phyloP scores from a whole-genome alignment of 2,329 filamentous ascomycete species.

The Dactylellina sp. region DNA sequence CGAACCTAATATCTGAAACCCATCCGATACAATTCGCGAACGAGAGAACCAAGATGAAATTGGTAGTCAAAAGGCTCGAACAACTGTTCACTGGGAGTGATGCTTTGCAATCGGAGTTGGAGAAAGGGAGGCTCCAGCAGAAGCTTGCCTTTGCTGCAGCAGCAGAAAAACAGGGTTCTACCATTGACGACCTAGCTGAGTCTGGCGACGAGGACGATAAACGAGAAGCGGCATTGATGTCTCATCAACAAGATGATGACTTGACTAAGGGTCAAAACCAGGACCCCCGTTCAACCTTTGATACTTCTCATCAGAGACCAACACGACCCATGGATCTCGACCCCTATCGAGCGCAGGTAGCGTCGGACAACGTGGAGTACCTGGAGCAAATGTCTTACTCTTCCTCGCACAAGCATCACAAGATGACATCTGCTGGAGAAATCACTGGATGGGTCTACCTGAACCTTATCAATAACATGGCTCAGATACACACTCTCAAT shows the following conservation, averaged over 20 bases:
- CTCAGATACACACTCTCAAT: conserved; percentile 85
- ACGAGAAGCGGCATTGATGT: conserved; percentile 65
- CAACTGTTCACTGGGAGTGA: conserved; percentile 81
- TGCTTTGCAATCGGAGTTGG: conserved; percentile 64
- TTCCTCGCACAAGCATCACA: conserved; percentile 70
- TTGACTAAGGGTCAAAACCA: conserved; percentile 52
- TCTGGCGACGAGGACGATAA: conserved; percentile 62
- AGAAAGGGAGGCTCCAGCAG: conserved; percentile 61
- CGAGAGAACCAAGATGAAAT: conserved; percentile 79
- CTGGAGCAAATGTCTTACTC: conserved; percentile 78
- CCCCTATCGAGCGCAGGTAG: conserved; percentile 79
- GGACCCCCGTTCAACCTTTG: conserved; percentile 18
- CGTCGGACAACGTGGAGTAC: conserved; percentile 82
- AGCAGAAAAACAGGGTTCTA: conserved; percentile 62
- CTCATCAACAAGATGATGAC: conserved; percentile 57
- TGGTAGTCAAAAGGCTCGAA: conserved; percentile 80
- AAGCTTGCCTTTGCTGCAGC: conserved; percentile 68
- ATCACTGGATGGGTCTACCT: conserved; percentile 84
- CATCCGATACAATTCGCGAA: conserved; percentile 61
- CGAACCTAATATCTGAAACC: conserved; percentile 1
- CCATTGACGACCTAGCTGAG: conserved; percentile 57
- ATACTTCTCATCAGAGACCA: conserved; percentile 74
- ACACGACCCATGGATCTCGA: conserved; percentile 82
- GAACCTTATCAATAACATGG: conserved; percentile 82
- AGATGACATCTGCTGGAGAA: conserved; percentile 71